Base-by-base conservation (phyloP, 371 early-diverging fungal genomes). In the Dichotomocladium elegans region DNA sequence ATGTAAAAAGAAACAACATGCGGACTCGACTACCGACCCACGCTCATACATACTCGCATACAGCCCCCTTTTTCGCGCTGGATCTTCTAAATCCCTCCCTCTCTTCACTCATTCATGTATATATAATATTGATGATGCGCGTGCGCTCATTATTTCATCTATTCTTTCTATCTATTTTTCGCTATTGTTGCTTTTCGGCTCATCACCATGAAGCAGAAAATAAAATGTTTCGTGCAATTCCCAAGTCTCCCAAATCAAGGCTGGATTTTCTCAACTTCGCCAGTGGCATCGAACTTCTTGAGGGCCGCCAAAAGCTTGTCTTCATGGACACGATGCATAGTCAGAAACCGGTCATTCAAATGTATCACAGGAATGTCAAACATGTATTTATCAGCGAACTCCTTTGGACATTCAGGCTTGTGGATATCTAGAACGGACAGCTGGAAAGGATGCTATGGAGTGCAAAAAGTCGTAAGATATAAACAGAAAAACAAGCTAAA, bases 281-380 rank as follows among this genome's bases (percentile, higher is more conserved):
- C 73, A 2, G 73, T 73, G 4, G 47, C 24, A 47, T 64, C 57
- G 47, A 46, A 76, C 10, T 55, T 41, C 44, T 73, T 59, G 19
- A 77, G 63, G 0, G 70, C 70, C 33, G 69, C 64, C 46, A 70
- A 49, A 12, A 77, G 46, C 27, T 59, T 49, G 7, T 72, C 70
- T 51, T 77, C 72, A 28, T 58, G 55, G n/a, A 77, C 67, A 27
- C 72, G 55, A 56, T 77, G 78, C 42, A 68, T 65, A 53, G 70
- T 64, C n/a, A 77, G 44, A 48, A 77, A 77, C 27, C 72, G 52
- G 41, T 64, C 67, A n/a, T 74, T 74, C 44, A 77, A 22, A 51
- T 77, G 78, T 4, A 74, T 58, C 24, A 77, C 78, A 11, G 78
- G 78, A 22, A 74, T 60, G 45, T 77, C 74, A 49, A 74, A 77